Evolutionary conservation across 805 yeast species (phyloP).

Genomic region (Teunomyces kruisii): DNA sequence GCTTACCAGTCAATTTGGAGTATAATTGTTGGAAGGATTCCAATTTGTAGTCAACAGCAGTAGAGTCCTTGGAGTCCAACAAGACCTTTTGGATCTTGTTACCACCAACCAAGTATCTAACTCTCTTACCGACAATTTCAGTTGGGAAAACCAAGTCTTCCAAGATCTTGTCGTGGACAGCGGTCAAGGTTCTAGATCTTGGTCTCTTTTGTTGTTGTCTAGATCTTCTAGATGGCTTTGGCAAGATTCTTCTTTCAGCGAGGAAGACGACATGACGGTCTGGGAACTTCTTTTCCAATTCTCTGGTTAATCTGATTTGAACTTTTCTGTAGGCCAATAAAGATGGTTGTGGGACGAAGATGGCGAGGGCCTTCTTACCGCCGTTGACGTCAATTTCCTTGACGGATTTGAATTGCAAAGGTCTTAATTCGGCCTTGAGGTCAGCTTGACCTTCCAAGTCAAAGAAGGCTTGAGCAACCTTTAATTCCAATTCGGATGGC

Average conservation of each 20-base stretch:
- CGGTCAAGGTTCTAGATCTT: conserved; percentile 97
- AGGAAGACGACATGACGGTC: conserved; percentile 99
- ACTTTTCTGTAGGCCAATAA: conserved; percentile 93
- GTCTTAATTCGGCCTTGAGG: conserved; percentile 96
- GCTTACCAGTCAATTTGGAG: conserved; percentile 98
- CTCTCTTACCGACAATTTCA: conserved; percentile 98
- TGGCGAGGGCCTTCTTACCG: conserved; percentile 97
- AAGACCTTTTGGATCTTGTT: conserved; percentile 96
- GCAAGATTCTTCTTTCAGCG: conserved; percentile 99
- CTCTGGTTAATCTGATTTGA: conserved; percentile 96
- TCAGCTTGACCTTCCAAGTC: conserved; percentile 97
- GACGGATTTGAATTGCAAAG: conserved; percentile 97
- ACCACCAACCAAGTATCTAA: conserved; percentile 98
- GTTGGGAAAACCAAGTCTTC: conserved; percentile 99
- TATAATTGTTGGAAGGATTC: conserved; percentile 99
- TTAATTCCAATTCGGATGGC: conserved; percentile 98
- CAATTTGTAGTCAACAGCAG: conserved; percentile 96
- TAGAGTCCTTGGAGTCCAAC: conserved; percentile 96
- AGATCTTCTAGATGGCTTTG: conserved; percentile 96
- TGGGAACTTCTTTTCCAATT: conserved; percentile 99
- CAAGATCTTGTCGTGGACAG: conserved; percentile 97
- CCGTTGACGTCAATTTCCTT: conserved; percentile 97
- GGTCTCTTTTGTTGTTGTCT: conserved; percentile 98
- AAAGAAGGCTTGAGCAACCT: conserved; percentile 97
- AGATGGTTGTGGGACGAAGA: conserved; percentile 97